Percentiles rank a stretch among this genome's conserved stretches.
These are phyloP conservation scores for Rhynchosporium graminicola DNA, from an alignment of 2,329 filamentous ascomycete genomes.

Conservation along the genomic window DNA sequence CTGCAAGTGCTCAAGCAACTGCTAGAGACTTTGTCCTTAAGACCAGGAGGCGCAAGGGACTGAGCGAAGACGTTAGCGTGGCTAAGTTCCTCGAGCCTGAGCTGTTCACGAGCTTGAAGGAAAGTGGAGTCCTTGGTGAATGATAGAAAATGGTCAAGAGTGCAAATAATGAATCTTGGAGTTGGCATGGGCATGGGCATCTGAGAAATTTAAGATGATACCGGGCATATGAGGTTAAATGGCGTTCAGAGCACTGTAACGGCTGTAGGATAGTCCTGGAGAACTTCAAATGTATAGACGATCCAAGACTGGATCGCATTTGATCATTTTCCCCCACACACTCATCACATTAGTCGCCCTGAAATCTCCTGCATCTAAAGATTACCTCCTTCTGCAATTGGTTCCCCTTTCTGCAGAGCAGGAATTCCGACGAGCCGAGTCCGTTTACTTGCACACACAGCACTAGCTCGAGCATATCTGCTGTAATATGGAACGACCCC, in stretches of 20 bases:
- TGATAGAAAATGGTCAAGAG: constrained; percentile 22
- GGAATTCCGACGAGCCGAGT: constrained; percentile 8
- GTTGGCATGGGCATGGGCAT: constrained; percentile 26
- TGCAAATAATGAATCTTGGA: constrained; percentile 22
- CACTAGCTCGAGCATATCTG: constrained; percentile 7
- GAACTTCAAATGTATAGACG: constrained; percentile 8
- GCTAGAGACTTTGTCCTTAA: constrained; percentile 96
- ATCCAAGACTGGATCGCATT: constrained; percentile 1
- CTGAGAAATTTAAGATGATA: constrained; percentile 23
- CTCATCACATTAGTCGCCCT: too few species aligned
- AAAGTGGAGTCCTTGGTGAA: constrained; percentile 81
- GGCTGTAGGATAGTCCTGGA: constrained; percentile 22
- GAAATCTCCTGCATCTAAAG: neutral
- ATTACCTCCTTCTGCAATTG: constrained; percentile 6
- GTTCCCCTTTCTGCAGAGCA: constrained; percentile 5
- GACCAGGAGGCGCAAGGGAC: constrained; percentile 86
- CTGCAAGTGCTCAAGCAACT: constrained; percentile 83
- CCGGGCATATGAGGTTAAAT: constrained; percentile 19
- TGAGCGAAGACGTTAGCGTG: constrained; percentile 93
- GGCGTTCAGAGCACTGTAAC: constrained; percentile 23
- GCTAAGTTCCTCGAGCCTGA: constrained; percentile 96
- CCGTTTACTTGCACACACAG: neutral
- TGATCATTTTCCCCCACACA: neutral
- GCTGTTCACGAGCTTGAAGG: constrained; percentile 82
- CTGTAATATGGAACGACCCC: neutral